phyloP scores from a whole-genome alignment of 2,329 filamentous ascomycete species.

The Penicillium sp. region DNA sequence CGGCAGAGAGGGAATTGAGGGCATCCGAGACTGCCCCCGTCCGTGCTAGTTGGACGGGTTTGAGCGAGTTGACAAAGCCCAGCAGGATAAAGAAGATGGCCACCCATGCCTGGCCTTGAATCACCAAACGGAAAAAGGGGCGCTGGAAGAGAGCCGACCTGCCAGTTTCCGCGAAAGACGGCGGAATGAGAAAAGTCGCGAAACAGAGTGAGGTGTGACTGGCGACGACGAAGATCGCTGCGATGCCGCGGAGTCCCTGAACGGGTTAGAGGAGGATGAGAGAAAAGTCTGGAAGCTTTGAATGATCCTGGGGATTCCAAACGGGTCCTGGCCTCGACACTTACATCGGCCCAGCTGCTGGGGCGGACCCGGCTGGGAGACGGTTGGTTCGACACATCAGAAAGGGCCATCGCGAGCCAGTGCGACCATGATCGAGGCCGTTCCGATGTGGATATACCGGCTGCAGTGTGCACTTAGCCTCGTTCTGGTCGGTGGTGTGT shows the following conservation, averaged over 20 bases:
- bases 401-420: constrained; percentile 8
- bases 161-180: constrained; percentile 45
- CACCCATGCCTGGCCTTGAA: constrained; percentile 63
- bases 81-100: constrained; percentile 65
- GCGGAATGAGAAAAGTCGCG: constrained; percentile 51
- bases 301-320: too few relatives aligned
- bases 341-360: constrained; percentile 24
- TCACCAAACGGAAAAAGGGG: constrained; percentile 58
- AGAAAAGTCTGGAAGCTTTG: too few relatives aligned
- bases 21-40: constrained; percentile 55
- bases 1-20: constrained; percentile 55
- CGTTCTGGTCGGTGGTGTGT: too few relatives aligned
- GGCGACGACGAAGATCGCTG: constrained; percentile 55
- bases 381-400: constrained; percentile 6
- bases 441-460: too few relatives aligned
- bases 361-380: constrained; percentile 9
- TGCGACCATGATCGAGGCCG: too few relatives aligned
- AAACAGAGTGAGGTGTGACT: constrained; percentile 56
- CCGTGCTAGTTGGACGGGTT: constrained; percentile 56
- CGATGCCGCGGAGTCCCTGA: constrained; percentile 58
- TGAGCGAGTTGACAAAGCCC: constrained; percentile 62
- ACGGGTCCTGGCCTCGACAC: too few relatives aligned
- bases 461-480: too few relatives aligned
- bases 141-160: constrained; percentile 54
- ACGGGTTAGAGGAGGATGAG: too few relatives aligned